Evolutionary conservation across 139 green algal species (phyloP).

Genomic region (Chlamydomonas urium): DNA sequence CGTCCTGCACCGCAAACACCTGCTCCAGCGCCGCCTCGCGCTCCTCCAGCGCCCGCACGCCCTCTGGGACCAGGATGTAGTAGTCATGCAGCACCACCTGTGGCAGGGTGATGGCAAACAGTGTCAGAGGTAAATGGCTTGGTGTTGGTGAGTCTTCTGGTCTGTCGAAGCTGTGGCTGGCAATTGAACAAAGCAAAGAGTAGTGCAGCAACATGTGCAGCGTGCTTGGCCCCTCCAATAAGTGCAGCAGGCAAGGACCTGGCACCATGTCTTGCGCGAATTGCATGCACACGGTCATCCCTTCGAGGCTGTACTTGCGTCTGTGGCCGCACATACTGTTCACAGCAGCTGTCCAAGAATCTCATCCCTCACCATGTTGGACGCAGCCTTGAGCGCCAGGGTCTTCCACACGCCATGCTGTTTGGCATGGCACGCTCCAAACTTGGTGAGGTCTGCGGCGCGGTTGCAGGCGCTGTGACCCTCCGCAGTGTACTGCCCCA

Average conservation of each 20-base stretch:
- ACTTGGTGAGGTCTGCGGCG: slow-evolving; percentile 22
- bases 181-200: too few relatives aligned
- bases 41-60: slow-evolving; percentile 39
- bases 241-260: too few relatives aligned
- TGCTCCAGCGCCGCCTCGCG: slow-evolving; percentile 34
- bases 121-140: neutral
- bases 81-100: slow-evolving; percentile 47
- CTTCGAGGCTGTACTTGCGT: too few relatives aligned
- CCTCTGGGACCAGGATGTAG: slow-evolving; percentile 47
- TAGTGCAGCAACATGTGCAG: too few relatives aligned
- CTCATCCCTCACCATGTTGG: slow-evolving; percentile 33
- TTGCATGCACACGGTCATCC: too few relatives aligned
- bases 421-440: slow-evolving; percentile 7
- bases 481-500: slow-evolving; percentile 25
- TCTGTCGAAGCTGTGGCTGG: too few relatives aligned
- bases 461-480: slow-evolving; percentile 20
- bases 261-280: too few relatives aligned
- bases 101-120: neutral
- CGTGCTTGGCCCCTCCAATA: too few relatives aligned
- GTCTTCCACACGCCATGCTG: slow-evolving; percentile 35
- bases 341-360: too few relatives aligned
- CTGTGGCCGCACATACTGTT: too few relatives aligned
- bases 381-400: slow-evolving; percentile 26
- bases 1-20: slow-evolving; percentile 32
- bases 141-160: too few relatives aligned